Conservation (phyloP, 352 stramenopile genomes). For the Phytophthora constricta region DNA sequence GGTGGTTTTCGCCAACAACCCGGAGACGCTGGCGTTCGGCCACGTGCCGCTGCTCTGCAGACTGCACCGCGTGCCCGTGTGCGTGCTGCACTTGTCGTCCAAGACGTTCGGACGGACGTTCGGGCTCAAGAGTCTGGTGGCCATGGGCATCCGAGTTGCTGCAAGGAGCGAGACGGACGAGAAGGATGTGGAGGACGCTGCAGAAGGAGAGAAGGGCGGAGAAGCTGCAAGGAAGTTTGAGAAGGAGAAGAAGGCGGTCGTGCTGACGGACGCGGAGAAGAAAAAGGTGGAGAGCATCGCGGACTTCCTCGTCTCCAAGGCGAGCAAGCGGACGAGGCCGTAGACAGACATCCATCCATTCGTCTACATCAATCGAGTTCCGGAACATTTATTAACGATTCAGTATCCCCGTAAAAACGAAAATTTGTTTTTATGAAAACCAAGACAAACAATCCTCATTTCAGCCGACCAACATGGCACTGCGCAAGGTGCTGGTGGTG, state of each 20-base stretch:
- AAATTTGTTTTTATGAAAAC: neutral
- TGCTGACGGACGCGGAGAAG: constrained; percentile 36
- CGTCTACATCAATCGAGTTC: neutral
- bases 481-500: constrained; percentile 89
- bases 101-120: constrained; percentile 68
- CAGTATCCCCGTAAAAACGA: neutral
- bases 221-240: neutral
- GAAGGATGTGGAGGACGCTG: neutral
- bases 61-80: constrained; percentile 70
- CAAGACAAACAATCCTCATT: constrained; percentile 11
- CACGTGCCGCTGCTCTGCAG: constrained; percentile 76
- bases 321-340: constrained; percentile 51
- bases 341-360: neutral
- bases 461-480: constrained; percentile 30
- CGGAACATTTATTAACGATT: constrained; percentile 5
- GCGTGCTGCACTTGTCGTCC: constrained; percentile 75
- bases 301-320: constrained; percentile 67
- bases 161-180: neutral
- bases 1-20: constrained; percentile 74
- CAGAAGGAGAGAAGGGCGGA: neutral
- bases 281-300: constrained; percentile 62
- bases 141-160: constrained; percentile 52
- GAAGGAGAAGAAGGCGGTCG: neutral
- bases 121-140: constrained; percentile 57
- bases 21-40: constrained; percentile 58